A percentile compares a stretch with the other conserved stretches of the same genome.
Evolutionary conservation across 768 basidiomycete genomes (phyloP).

Genomic region (Agrocybe pediades): DNA sequence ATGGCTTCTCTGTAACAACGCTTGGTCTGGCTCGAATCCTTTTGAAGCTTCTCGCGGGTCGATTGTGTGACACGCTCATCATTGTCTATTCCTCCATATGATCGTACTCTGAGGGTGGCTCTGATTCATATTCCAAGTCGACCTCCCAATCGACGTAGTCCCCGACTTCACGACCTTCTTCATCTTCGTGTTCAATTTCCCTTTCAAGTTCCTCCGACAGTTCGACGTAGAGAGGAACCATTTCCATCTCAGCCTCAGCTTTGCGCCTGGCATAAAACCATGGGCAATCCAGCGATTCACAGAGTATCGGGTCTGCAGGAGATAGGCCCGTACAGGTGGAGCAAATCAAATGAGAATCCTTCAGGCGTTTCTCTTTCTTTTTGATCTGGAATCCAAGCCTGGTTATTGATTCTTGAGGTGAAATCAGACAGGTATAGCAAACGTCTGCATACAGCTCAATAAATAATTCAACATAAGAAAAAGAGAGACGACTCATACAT

Average conservation of each 20-base stretch:
- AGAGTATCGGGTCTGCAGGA: conserved; percentile 60
- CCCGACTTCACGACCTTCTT: conserved; percentile 12
- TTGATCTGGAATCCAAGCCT: conserved; percentile 56
- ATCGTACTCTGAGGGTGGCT: background rate
- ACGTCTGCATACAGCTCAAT: conserved; percentile 41
- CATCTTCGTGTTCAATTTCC: conserved; percentile 11
- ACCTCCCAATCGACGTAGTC: background rate
- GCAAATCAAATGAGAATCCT: conserved; percentile 70
- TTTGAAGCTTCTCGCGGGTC: no score
- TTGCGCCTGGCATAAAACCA: conserved; percentile 77
- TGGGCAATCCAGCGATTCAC: conserved; percentile 86
- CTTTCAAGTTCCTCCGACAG: conserved; percentile 36
- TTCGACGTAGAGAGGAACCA: conserved; percentile 33
- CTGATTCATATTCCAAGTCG: background rate
- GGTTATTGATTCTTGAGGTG: conserved; percentile 56
- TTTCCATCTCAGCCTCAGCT: conserved; percentile 44
- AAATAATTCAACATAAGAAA: background rate
- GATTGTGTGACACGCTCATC: background rate
- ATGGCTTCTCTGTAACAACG: no score
- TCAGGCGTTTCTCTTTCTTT: conserved; percentile 54
- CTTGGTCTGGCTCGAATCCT: no score
- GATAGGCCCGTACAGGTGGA: conserved; percentile 64
- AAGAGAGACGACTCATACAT: conserved; percentile 40
- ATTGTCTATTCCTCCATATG: background rate
- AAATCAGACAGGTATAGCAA: conserved; percentile 61